Base-by-base conservation (phyloP, 768 basidiomycete genomes). In the Russula compacta region DNA sequence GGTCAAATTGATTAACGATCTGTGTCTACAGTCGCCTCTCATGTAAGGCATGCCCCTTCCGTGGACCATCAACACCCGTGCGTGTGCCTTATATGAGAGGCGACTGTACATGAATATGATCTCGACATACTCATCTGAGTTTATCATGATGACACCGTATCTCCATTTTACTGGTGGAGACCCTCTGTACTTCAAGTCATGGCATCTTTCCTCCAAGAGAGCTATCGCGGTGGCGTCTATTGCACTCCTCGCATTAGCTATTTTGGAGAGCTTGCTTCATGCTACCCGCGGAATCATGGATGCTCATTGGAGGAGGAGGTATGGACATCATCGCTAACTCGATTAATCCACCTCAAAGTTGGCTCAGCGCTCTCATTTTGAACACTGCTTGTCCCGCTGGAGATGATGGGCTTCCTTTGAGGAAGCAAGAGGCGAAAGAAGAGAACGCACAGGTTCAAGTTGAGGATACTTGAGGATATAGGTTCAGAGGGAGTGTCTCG, bases 191-290 rank as follows among this genome's bases (percentile, higher is more conserved):
- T 93, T 94, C 75, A 66, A 81, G 59, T 73, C 78, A 1, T 88
- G 87, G 85, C 73, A 71, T 6, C 92, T 92, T 0, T 78, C 78
- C 3, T 85, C 89, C 0, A 63, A 74, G 6, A 90, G 87, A 21
- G 84, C 86, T 0, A 80, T 91, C 40, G 82, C 81, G 21, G 92
- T 88, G 0, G 85, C 90, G 42, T 88, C 85, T 69, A 77, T 95
- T 58, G 84, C 79, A 0, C 75, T 95, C 21, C 75, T 87, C 67
- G 40, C 86, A 38, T 74, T 94, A 38, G 83, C 84, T 7, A 67
- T 92, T 10, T 73, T 87, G 40, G 90, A 93, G 52, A 77, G 92
- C 63, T 84, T 82, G 72, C 71, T 95, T 46, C 71, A 79, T 17
- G 86, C 84, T 0, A 73, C 79, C 56, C 77, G 86, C 17, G 73